Evolutionary conservation across 192 early-diverging fungal genomes (phyloP).

Genomic region (Coemansia reversa): DNA sequence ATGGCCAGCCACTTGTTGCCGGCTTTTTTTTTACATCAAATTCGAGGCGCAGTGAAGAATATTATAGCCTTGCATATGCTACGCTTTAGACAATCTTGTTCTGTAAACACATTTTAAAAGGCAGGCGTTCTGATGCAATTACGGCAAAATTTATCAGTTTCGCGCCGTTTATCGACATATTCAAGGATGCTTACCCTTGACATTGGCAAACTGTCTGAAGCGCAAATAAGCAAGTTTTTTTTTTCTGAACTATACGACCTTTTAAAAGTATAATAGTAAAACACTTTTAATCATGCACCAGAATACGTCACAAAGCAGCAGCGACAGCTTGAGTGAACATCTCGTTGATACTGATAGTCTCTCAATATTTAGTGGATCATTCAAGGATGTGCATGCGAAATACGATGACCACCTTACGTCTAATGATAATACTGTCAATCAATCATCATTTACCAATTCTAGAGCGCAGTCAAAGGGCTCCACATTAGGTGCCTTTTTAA

Average conservation of each 20-base stretch:
- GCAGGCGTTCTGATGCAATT: too few relatives aligned
- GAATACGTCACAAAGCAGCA: too few relatives aligned
- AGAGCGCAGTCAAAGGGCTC: slow-evolving; percentile 20
- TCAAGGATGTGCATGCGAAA: not conserved
- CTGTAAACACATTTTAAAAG: too few relatives aligned
- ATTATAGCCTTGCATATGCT: not conserved
- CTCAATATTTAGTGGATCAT: not conserved
- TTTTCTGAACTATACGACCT: not conserved
- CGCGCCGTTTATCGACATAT: too few relatives aligned
- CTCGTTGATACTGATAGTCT: not conserved
- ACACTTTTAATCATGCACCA: too few relatives aligned
- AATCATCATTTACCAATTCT: not conserved
- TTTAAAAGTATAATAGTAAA: not conserved
- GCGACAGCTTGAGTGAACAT: not conserved
- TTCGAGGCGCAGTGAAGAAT: slow-evolving; percentile 4
- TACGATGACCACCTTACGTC: not conserved
- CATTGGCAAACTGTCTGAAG: too few relatives aligned
- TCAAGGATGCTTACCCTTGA: too few relatives aligned
- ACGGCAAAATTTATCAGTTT: too few relatives aligned
- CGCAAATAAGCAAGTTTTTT: not conserved
- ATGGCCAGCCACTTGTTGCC: not conserved
- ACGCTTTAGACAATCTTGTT: too few relatives aligned
- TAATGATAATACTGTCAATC: not conserved
- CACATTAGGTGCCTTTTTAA: slow-evolving; percentile 37
- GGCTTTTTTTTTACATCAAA: slow-evolving; percentile 5